Base-by-base conservation (phyloP, 1,139 yeast genomes). In the Suhomyces kunorum region DNA sequence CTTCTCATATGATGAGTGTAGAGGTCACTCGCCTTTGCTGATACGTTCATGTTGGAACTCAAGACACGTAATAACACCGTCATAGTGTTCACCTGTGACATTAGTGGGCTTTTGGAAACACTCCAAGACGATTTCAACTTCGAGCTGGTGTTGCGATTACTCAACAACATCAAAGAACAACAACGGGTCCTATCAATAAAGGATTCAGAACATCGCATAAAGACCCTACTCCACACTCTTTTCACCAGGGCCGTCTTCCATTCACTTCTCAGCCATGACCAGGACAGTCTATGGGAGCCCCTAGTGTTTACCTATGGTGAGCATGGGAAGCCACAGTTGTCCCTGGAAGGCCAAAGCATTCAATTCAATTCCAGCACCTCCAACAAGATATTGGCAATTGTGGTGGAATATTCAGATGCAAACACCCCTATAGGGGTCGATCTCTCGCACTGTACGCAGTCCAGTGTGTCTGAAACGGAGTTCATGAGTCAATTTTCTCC, bases 331-430 rank as follows among this genome's bases (percentile, higher is more conserved):
- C 77, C 77, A 8, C 25, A 56, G 16, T 26, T 46, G 2, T 55
- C 51, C 19, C 37, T 47, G 6, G 38, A 46, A 4, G 40, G 46
- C 1, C 41, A 55, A 2, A 28, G 40, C 2, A 51, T 71, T 15
- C 59, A 62, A 28, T 75, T 78, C 56, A 78, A 78, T 48, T 61
- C 78, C 36, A 79, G 85, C 30, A 77, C 81, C 56, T 83, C 87
- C 16, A 71, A 74, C 42, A 75, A 78, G 19, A 53, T 76, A 5
- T 61, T 76, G 1, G 54, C 74, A 16, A 54, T 82, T 18, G 76
- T 66, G 0, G 61, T 83, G 0, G 66, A 66, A 25, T 50, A 61
- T 29, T 46, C 61, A 4, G 32, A 45, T 0, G 34, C 42, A 0
- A 48, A 47, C 5, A 42, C 45, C 0, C 68, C 71, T 0, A 57